Base-by-base conservation (phyloP, 805 yeast genomes). In the Yarrowia sp. region DNA sequence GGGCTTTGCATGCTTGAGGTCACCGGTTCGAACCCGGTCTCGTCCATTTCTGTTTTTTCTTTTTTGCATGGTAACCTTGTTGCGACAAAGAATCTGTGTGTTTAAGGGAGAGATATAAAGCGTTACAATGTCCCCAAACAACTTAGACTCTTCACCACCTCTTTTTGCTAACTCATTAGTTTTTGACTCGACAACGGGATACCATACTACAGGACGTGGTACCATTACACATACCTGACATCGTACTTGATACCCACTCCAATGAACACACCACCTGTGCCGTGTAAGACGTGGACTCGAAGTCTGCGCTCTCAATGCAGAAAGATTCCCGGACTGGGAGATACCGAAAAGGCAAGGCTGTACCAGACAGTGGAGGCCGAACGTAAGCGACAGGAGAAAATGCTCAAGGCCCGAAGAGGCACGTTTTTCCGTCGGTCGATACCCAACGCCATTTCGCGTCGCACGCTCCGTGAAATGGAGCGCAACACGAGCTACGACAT, bases 1-100 rank as follows among this genome's bases (percentile, higher is more conserved):
- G 63, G 63, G 63, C 63, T 58, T 58, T 58, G 63, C 63, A 58
- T 58, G 63, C 63, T 58, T 58, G 63, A 58, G 63, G 63, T 58
- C 63, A 41, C 63, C 63, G 63, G 63, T 58, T 58, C 63, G 63
- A 58, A 41, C 63, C 63, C 63, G 63, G 63, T 41, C 51, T 58
- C 63, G 63, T 58, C 63, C 63, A 58, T 24, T 58, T 43, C 41
- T 14, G 3, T 56, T 56, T 56, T 51, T 46, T 28, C 16, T 36
- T 36, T 35, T 21, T 30, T 46, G 28, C 24, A 3, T 5, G 21
- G 11, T 7, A 43, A 43, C 30, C 30, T 43, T 24, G 16, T 10
- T 8, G 4, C 6, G n/a, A 14, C 8, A 8, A 26, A 5, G 30
- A 26, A 8, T 26, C 8, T 26, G 30, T 26, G 30, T n/a, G n/a